Conservation (phyloP, 164 flowering plant species). For the Vitis vinifera region ASM3070453v1 NC_081810.1:20844501-20845000, state of each 20-base stretch:
- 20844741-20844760: background rate
- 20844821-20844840: background rate
- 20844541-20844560: no score
- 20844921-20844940: slow-evolving; percentile 70
- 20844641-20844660: no score
- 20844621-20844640: no score
- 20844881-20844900: slow-evolving; percentile 73
- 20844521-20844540: no score
- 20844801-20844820: background rate
- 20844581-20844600: no score
- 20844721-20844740: background rate
- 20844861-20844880: slow-evolving; percentile 75
- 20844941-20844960: slow-evolving; percentile 76
- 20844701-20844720: background rate
- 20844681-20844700: no score
- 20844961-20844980: slow-evolving; percentile 81
- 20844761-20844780: background rate
- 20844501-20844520: no score
- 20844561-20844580: no score
- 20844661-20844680: no score
- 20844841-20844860: slow-evolving; percentile 3
- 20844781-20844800: background rate
- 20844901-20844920: slow-evolving; percentile 68
- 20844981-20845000: slow-evolving; percentile 94
- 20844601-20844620: no score